Base-by-base conservation (phyloP, 768 basidiomycete species). In the Boletellus ananas region DNA sequence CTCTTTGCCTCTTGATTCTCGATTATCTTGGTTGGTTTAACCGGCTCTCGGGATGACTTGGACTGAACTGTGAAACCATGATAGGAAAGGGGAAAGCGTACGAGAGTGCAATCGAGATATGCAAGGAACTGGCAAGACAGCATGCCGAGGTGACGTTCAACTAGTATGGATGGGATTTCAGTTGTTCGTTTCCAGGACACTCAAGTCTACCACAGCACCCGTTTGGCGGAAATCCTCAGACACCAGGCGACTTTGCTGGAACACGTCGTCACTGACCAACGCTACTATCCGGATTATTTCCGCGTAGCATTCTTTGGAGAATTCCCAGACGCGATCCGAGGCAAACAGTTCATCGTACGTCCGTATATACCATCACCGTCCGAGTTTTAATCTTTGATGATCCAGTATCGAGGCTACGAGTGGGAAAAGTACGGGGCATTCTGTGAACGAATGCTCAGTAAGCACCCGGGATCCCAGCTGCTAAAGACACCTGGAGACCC, bases 61-160 rank as follows among this genome's bases (percentile, higher is more conserved):
- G 31, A 49, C 45, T 37, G 58, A 41, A 55, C 33, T 14, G 39
- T 36, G 29, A 6, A 21, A 17, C 17, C 1, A 47, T 52, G 46
- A 20, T 52, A 94, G 92, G 91, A 43, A 90, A 94, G 69, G 95
- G 94, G 10, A 94, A 95, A 61, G 94, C 95, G n/a, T 98, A 92
- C 81, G 95, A 98, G 68, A 86, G 80, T 45, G 95, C 93, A 3
- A 84, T 96, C 50, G 88, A 91, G 41, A 87, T 97, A 43, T 94
- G 91, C 72, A 90, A 90, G 70, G 95, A 97, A 59, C 72, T 98
- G 21, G 87, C 87, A 13, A 81, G 74, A 52, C 93, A 97, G 65
- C 94, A 97, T 70, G 79, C 87, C 14, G 84, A 86, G 64, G 79
- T 91, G 47, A 92, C 94, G 6, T 95, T 89, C 74, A 90, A 94